Conservation (phyloP, 2,329 filamentous ascomycete genomes). For the Pseudogymnoascus sp. region DNA sequence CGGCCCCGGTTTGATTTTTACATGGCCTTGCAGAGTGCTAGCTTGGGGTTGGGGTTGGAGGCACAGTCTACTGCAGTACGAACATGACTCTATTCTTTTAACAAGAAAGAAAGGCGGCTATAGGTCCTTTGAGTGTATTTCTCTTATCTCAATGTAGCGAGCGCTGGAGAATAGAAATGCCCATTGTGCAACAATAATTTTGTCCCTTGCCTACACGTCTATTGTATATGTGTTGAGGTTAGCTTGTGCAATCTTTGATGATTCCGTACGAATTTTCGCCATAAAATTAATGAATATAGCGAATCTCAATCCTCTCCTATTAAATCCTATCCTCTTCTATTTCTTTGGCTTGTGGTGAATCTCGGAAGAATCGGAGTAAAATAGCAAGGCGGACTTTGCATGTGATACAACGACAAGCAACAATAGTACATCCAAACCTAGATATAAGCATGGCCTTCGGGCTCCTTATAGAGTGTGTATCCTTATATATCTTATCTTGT, state of each 20-base stretch:
- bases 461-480: background rate
- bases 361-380: background rate
- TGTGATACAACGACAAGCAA: background rate
- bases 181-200: background rate
- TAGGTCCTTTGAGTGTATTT: background rate
- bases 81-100: background rate
- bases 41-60: background rate
- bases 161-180: background rate
- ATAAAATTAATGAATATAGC: background rate
- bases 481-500: background rate
- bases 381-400: background rate
- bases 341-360: background rate
- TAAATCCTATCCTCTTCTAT: background rate
- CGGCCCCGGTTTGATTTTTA: constrained; percentile 1
- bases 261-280: background rate
- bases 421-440: background rate
- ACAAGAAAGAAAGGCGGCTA: background rate
- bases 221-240: background rate
- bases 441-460: background rate
- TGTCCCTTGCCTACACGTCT: background rate
- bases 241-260: background rate
- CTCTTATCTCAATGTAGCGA: constrained; percentile 2
- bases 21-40: background rate
- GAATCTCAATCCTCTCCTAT: background rate
- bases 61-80: constrained; percentile 2